phyloP scores from a whole-genome alignment of 108 stramenopile genomes.

The Poteriospumella lacustris region DNA sequence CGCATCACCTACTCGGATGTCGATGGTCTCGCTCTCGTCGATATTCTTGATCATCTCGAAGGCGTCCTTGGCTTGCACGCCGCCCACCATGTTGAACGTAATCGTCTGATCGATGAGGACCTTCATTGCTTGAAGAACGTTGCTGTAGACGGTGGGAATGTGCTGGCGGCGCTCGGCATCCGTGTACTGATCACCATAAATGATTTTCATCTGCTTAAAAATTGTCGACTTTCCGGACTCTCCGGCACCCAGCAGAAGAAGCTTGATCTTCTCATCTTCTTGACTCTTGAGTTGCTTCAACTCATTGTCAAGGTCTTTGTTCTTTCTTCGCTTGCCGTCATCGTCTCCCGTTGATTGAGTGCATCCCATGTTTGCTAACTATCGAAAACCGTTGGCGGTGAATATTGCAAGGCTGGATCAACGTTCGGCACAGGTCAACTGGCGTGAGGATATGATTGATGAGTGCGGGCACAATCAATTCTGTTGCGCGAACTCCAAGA shows the following conservation, averaged over 20 bases:
- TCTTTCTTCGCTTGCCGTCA: background rate
- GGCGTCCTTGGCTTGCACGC: slow-evolving; percentile 35
- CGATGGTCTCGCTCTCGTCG: slow-evolving; percentile 46
- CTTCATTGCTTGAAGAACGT: slow-evolving; percentile 52
- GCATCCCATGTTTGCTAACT: background rate
- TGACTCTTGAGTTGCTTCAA: background rate
- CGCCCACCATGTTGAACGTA: background rate
- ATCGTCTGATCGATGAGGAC: slow-evolving; percentile 47
- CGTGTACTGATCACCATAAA: slow-evolving; percentile 46
- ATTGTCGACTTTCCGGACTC: slow-evolving; percentile 98
- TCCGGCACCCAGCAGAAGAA: slow-evolving; percentile 94
- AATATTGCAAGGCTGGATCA: no score
- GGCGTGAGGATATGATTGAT: no score
- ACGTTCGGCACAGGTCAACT: no score
- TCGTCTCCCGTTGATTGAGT: background rate
- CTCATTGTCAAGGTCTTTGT: background rate
- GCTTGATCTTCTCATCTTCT: slow-evolving; percentile 73
- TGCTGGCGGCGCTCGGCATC: slow-evolving; percentile 46
- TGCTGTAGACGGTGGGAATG: slow-evolving; percentile 49
- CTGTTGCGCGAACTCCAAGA: no score
- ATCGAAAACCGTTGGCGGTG: no score
- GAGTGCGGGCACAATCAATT: no score
- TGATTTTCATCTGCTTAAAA: slow-evolving; percentile 78
- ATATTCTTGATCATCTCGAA: slow-evolving; percentile 37
- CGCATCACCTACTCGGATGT: slow-evolving; percentile 40